Conservation (phyloP, 2,329 filamentous ascomycete genomes). For the Rhinocladiella similis region DNA sequence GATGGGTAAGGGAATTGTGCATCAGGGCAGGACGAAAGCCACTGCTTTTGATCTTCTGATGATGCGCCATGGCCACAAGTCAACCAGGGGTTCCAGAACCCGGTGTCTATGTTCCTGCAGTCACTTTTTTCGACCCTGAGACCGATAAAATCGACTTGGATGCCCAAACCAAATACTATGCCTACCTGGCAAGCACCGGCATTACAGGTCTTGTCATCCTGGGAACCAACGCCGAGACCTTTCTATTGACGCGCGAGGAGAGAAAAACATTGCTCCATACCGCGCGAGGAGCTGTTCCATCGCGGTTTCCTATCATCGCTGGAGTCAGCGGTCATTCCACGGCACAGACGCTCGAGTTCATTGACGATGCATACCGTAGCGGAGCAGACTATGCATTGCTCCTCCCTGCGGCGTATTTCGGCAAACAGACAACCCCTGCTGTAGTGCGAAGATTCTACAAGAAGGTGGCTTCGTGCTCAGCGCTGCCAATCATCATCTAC, state of each 20-base stretch:
- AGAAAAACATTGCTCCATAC: slow-evolving; percentile 55
- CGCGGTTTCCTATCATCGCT: slow-evolving; percentile 60
- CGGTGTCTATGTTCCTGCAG: slow-evolving; percentile 55
- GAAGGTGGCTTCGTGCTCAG: slow-evolving; percentile 52
- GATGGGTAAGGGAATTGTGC: too few species aligned
- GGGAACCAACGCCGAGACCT: slow-evolving; percentile 57
- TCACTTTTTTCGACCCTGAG: slow-evolving; percentile 54
- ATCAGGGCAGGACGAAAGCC: too few species aligned
- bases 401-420: slow-evolving; percentile 65
- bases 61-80: too few species aligned
- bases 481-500: slow-evolving; percentile 63
- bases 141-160: slow-evolving; percentile 51
- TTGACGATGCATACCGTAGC: slow-evolving; percentile 59
- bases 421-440: slow-evolving; percentile 58
- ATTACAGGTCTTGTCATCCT: slow-evolving; percentile 55
- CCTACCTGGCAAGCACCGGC: slow-evolving; percentile 51
- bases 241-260: slow-evolving; percentile 59
- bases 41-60: slow-evolving; percentile 19
- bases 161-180: slow-evolving; percentile 52
- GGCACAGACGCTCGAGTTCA: slow-evolving; percentile 60
- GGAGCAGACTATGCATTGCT: slow-evolving; percentile 64
- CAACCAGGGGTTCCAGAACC: slow-evolving; percentile 22
- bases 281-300: slow-evolving; percentile 51
- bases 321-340: slow-evolving; percentile 66
- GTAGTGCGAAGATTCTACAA: slow-evolving; percentile 61